A percentile compares a stretch with the other conserved stretches of the same genome.
phyloP scores from a whole-genome alignment of 2,329 filamentous ascomycete species.

The Fusarium albidum region DNA sequence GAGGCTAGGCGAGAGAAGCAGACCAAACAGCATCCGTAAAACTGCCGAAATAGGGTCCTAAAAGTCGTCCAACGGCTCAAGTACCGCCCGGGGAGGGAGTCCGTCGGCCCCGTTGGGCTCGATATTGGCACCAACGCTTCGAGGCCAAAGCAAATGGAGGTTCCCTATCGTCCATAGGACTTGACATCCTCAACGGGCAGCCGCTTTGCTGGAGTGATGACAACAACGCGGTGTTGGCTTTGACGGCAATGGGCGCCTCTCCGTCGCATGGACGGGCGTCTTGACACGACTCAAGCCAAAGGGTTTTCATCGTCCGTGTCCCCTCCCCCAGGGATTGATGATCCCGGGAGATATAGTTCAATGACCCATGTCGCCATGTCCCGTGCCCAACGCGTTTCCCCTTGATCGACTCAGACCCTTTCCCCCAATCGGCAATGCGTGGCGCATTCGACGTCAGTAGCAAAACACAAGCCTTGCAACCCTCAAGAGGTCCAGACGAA shows the following conservation, averaged over 20 bases:
- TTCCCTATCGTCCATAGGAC: neutral
- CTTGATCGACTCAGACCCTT: conserved; percentile 35
- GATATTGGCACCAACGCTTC: conserved; percentile 1
- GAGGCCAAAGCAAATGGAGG: conserved; percentile 2
- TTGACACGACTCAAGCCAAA: conserved; percentile 23
- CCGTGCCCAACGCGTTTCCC: conserved; percentile 29
- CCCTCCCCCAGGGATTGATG: conserved; percentile 21
- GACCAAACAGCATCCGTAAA: conserved; percentile 33
- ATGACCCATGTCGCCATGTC: conserved; percentile 21
- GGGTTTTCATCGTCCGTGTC: conserved; percentile 25
- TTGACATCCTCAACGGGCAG: neutral
- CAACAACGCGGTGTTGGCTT: neutral
- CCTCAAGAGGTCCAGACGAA: conserved; percentile 7
- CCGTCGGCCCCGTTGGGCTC: conserved; percentile 7
- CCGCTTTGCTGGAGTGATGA: neutral
- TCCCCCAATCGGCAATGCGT: conserved; percentile 33
- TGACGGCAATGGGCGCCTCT: neutral
- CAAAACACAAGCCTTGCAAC: conserved; percentile 10
- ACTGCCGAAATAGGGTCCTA: conserved; percentile 27
- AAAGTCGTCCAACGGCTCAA: conserved; percentile 31
- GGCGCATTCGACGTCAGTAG: conserved; percentile 36
- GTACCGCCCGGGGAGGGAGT: conserved; percentile 25
- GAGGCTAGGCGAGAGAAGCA: conserved; percentile 13
- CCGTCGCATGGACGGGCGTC: conserved; percentile 7
- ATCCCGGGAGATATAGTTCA: conserved; percentile 20